phyloP scores from a whole-genome alignment of 169 alveolate genomes.

The Plasmodium gonderi region DNA sequence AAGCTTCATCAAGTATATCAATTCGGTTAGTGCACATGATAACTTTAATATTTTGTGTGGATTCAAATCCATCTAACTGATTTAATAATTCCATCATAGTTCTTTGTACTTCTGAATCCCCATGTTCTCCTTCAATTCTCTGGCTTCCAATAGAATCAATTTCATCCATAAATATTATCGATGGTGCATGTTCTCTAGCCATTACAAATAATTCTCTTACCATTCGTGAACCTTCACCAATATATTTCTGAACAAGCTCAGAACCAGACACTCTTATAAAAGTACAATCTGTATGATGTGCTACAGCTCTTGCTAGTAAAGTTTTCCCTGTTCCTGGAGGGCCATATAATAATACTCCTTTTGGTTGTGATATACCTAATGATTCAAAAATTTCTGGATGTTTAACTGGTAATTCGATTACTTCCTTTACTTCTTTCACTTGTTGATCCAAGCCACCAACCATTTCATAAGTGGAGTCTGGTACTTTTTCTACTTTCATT shows the following conservation, averaged over 20 bases:
- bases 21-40: slow-evolving; percentile 99
- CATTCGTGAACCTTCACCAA: slow-evolving; percentile 99
- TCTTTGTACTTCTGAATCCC: slow-evolving; percentile 95
- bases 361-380: slow-evolving; percentile 98
- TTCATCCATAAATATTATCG: slow-evolving; percentile 99
- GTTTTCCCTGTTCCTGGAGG: slow-evolving; percentile 95
- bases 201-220: slow-evolving; percentile 97
- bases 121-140: slow-evolving; percentile 94
- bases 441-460: slow-evolving; percentile 99
- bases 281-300: slow-evolving; percentile 99
- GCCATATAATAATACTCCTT: slow-evolving; percentile 93
- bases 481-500: slow-evolving; percentile 99
- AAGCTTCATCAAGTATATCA: slow-evolving; percentile 98
- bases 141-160: slow-evolving; percentile 97
- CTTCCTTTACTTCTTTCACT: slow-evolving; percentile 99
- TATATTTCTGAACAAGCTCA: slow-evolving; percentile 98
- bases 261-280: slow-evolving; percentile 99
- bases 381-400: slow-evolving; percentile 99
- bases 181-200: slow-evolving; percentile 98
- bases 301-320: slow-evolving; percentile 99
- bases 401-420: slow-evolving; percentile 98
- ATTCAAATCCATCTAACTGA: slow-evolving; percentile 99
- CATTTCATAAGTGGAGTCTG: slow-evolving; percentile 99
- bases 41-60: slow-evolving; percentile 97
- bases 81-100: slow-evolving; percentile 96